Base-by-base conservation (phyloP, 345 rosid species). In the Laguncularia racemosa region DNA sequence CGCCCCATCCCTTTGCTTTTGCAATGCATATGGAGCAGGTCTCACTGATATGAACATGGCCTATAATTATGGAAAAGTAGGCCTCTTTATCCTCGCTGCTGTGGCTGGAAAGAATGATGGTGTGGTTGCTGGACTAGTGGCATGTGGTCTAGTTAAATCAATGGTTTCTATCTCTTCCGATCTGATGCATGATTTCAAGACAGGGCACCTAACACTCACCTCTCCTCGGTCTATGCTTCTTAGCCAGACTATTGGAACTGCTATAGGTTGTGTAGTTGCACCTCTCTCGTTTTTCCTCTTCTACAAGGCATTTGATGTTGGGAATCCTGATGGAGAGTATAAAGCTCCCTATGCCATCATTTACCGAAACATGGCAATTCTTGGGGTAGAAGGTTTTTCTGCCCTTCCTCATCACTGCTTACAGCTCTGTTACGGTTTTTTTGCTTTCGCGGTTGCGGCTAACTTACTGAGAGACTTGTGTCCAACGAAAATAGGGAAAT, bases 31-130 rank as follows among this genome's bases (percentile, higher is more conserved):
- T 15, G 95, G 99, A 1, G 95, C 96, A 5, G 97, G 99, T 12
- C 78, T 90, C 28, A 93, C 97, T 0, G 99, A 89, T 76, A 90
- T 93, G 92, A 93, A 90, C 81, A 87, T 93, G 97, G 90, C 91
- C 48, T 90, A 79, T 67, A 93, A 87, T 60, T 90, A 93, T 9
- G 99, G 97, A 26, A 87, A 93, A 75, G 96, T 89, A 0, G 95
- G 95, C 0, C 90, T 93, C 49, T 89, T 93, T 51, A 73, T 84
- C 55, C 82, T 93, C 8, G 92, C 99, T 0, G 88, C 99, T 1
- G 43, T 89, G 44, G 74, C 89, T 0, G 86, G 92, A 2, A 72
- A 81, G 53, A 61, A 76, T 3, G 71, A 83, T 0, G 97, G 96
- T 0, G 97, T 93, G 20, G 90, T 84, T 20, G 97, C 97, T 0